A percentile compares a stretch with the other conserved stretches of the same genome.
These are phyloP conservation scores for Lepiota brunneoincarnata DNA, from an alignment of 768 basidiomycete species.

Conservation along the genomic window DNA sequence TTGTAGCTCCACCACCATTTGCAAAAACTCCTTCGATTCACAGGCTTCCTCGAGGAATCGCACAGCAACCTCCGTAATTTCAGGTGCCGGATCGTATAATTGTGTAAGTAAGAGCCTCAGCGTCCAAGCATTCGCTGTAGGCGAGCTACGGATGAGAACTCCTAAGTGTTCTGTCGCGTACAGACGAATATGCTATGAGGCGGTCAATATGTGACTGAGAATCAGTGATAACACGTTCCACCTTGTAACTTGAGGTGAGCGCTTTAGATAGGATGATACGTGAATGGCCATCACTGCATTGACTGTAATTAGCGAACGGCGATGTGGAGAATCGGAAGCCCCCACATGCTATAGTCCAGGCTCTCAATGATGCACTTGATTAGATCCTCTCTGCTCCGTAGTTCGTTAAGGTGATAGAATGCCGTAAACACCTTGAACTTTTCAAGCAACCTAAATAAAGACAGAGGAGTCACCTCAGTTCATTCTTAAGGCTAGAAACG, in stretches of 20 bases:
- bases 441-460: constrained; percentile 72
- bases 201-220: background rate
- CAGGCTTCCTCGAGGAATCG: constrained; percentile 89
- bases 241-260: constrained; percentile 90
- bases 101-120: constrained; percentile 91
- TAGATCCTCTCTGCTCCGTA: constrained; percentile 87
- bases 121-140: constrained; percentile 80
- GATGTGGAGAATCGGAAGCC: constrained; percentile 11
- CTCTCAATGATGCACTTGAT: constrained; percentile 90
- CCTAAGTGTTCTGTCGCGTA: constrained; percentile 90
- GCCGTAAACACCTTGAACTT: constrained; percentile 92
- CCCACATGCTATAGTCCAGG: constrained; percentile 87
- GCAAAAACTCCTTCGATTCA: constrained; percentile 76
- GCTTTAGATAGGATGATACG: constrained; percentile 93
- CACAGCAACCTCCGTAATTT: constrained; percentile 90
- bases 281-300: constrained; percentile 83
- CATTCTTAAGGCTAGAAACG: background rate
- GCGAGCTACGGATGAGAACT: constrained; percentile 64
- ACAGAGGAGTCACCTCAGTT: background rate
- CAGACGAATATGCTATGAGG: constrained; percentile 74
- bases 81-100: constrained; percentile 87
- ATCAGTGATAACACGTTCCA: constrained; percentile 24
- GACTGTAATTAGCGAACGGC: constrained; percentile 11
- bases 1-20: constrained; percentile 91
- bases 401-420: constrained; percentile 92